These are phyloP conservation scores for Alternaria solani DNA, from an alignment of 2,329 filamentous ascomycete genomes.

Conservation along the genomic window DNA sequence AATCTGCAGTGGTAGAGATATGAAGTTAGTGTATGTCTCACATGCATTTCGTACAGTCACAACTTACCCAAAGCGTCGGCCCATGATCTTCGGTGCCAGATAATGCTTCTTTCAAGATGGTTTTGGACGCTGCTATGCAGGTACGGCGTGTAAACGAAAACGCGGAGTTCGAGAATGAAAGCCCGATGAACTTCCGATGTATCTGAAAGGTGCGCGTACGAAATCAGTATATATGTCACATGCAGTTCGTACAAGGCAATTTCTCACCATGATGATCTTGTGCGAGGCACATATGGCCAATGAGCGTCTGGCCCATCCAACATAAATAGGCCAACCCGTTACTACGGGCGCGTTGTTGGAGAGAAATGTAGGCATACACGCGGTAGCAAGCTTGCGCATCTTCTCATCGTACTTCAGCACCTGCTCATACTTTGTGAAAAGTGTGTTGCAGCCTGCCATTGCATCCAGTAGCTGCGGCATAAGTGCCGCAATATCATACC, in stretches of 20 bases:
- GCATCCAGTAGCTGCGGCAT: slow-evolving; percentile 52
- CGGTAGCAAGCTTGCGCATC: slow-evolving; percentile 49
- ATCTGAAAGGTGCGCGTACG: slow-evolving; percentile 25
- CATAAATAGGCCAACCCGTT: slow-evolving; percentile 47
- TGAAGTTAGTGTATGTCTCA: no score
- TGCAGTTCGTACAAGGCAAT: background rate
- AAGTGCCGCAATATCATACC: slow-evolving; percentile 49
- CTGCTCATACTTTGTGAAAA: slow-evolving; percentile 53
- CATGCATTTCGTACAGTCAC: no score
- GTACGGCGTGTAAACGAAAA: slow-evolving; percentile 52
- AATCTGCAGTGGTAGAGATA: slow-evolving; percentile 22
- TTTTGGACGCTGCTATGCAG: slow-evolving; percentile 52
- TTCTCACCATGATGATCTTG: slow-evolving; percentile 51
- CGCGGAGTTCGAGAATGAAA: slow-evolving; percentile 50
- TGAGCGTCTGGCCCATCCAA: slow-evolving; percentile 51
- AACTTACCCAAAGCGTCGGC: slow-evolving; percentile 44
- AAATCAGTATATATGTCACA: background rate
- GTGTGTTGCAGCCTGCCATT: slow-evolving; percentile 45
- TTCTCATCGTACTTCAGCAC: slow-evolving; percentile 51
- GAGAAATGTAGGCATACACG: slow-evolving; percentile 46
- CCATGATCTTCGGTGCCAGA: slow-evolving; percentile 43
- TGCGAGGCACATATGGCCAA: slow-evolving; percentile 50
- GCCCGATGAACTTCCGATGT: slow-evolving; percentile 50
- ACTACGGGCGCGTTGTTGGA: slow-evolving; percentile 38
- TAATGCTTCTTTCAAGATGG: slow-evolving; percentile 50